Evolutionary conservation across 2,329 filamentous ascomycete genomes (phyloP), one percentile per base, ranked within the genome.

Genomic region (Fusarium verrucosum): DNA sequence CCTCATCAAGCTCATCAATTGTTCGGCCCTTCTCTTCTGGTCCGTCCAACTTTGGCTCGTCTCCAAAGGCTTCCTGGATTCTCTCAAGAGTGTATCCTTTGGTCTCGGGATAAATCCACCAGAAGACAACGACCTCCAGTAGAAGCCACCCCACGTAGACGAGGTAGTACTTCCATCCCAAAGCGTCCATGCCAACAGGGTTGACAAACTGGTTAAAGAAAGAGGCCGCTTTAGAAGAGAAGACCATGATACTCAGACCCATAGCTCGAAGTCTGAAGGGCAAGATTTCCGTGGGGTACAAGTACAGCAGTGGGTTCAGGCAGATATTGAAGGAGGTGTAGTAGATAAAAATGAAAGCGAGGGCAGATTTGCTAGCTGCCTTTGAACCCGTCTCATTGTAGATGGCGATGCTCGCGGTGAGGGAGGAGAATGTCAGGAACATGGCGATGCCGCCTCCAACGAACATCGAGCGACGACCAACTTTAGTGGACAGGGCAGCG

Each of bases 21-120:
- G 17, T 9, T 17, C 42, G 20, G 3, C 25, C 33, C 14, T 57
- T 54, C 17, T 57, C 53, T 20, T 57, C 49, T 5, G 49, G 53
- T 4, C 49, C 53, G 35, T 45, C 53, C 11, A 54, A 19, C 7
- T 53, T 33, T 4, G 22, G 22, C 6, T 54, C 50, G 8, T 65
- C 62, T 1, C 62, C 59, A 53, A 65, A 65, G 10, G 55, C 55
- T 37, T 65, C 59, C 11, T 50, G 43, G 9, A 62, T 56, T n/a
- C 43, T 45, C n/a, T 65, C 63, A 13, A 62, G 40, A 7, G 79
- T 82, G 30, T 80, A 79, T 36, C 67, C 70, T 65, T 75, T 72
- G 0, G 80, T 81, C 61, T 82, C 80, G 0, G 79, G 78, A 44
- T 81, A 81, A 51, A 81, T 75, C 61, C 79, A 75, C 60, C 78